A percentile compares a stretch with the other conserved stretches of the same genome.
Conservation (phyloP, 139 green algal species). For the Astrephomene gubernaculifera region DNA sequence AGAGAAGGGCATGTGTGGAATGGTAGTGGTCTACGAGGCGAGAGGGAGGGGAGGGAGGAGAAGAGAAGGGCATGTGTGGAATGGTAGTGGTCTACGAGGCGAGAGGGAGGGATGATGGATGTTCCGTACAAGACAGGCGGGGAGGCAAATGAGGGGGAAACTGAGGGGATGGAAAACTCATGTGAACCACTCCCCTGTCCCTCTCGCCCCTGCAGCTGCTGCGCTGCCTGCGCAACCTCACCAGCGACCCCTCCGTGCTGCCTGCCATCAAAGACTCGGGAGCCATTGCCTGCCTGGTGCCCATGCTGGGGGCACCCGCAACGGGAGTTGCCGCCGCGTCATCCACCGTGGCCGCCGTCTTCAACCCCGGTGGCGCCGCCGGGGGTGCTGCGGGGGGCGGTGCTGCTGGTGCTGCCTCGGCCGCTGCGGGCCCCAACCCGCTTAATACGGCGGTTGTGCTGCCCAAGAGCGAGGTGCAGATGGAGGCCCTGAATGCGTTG, state of each 20-base stretch:
- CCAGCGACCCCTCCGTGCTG: constrained; percentile 54
- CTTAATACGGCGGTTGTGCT: neutral
- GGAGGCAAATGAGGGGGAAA: too few species aligned
- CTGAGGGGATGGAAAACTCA: too few species aligned
- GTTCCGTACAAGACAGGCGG: too few species aligned
- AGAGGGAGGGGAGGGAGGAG: too few species aligned
- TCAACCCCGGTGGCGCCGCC: neutral
- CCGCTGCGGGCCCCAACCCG: neutral
- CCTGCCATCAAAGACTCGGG: constrained; percentile 69
- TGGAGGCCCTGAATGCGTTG: constrained; percentile 78
- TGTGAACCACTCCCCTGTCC: too few species aligned
- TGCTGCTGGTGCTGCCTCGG: constrained; percentile 22
- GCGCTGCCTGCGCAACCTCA: constrained; percentile 62
- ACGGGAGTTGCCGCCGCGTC: constrained; percentile 57
- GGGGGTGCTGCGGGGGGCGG: neutral
- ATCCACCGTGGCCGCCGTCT: neutral
- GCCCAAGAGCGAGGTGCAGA: constrained; percentile 54
- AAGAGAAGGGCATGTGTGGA: too few species aligned
- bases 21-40: too few species aligned
- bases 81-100: too few species aligned
- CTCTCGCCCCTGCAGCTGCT: constrained; percentile 57
- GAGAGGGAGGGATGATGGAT: too few species aligned
- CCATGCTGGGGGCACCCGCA: constrained; percentile 55
- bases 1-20: too few species aligned
- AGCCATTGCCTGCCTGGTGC: constrained; percentile 64